These are phyloP conservation scores for Malassezia japonica DNA, from an alignment of 1,284 basidiomycete species.

Conservation along the genomic window DNA sequence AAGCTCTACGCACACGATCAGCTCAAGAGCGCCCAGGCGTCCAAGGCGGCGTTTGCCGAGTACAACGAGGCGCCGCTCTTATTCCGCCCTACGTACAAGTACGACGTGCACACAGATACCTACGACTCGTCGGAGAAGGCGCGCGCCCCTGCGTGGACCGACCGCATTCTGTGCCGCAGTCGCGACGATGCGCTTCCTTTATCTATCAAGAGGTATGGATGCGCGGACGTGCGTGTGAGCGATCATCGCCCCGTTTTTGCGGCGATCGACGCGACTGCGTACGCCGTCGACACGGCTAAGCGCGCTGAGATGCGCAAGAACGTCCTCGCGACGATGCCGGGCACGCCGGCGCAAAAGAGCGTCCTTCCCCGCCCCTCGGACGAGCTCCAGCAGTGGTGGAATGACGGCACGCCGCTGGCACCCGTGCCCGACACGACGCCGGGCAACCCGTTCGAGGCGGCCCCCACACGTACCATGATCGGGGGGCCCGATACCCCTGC, in stretches of 20 bases:
- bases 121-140: conserved; percentile 96
- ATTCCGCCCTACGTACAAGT: conserved; percentile 82
- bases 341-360: background rate
- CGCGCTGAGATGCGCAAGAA: conserved; percentile 62
- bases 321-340: background rate
- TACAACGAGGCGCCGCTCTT: conserved; percentile 79
- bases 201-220: conserved; percentile 14
- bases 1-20: conserved; percentile 65
- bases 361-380: conserved; percentile 2
- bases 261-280: conserved; percentile 65
- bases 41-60: conserved; percentile 59
- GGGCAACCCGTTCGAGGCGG: conserved; percentile 6
- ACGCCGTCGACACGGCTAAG: conserved; percentile 67
- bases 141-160: conserved; percentile 87
- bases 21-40: conserved; percentile 22
- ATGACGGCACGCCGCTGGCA: background rate
- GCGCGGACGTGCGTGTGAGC: conserved; percentile 53
- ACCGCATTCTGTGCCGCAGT: conserved; percentile 62
- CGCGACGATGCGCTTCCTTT: background rate
- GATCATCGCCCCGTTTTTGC: conserved; percentile 94
- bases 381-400: conserved; percentile 12
- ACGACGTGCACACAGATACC: conserved; percentile 63
- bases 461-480: no score
- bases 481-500: no score
- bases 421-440: background rate